Evolutionary conservation across 164 flowering plant genomes (phyloP).

Genomic region (Cinnamomum chago): DNA sequence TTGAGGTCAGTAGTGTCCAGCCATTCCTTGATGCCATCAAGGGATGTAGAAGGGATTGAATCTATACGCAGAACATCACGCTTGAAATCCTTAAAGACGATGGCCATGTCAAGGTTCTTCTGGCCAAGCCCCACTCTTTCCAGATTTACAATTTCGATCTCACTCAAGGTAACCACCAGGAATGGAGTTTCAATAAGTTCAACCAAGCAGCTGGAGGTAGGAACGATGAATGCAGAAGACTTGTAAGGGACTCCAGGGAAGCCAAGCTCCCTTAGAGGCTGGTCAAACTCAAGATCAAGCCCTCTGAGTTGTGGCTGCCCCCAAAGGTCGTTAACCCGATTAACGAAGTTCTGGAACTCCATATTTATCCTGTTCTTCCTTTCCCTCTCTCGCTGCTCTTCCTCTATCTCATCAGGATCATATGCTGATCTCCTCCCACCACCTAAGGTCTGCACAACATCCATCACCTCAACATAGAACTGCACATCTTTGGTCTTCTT

Average conservation of each 20-base stretch:
- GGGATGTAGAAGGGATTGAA: slow-evolving; percentile 69
- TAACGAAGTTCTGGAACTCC: slow-evolving; percentile 68
- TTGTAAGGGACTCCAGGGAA: slow-evolving; percentile 79
- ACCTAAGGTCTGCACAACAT: slow-evolving; percentile 73
- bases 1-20: slow-evolving; percentile 75
- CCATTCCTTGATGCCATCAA: slow-evolving; percentile 85
- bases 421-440: slow-evolving; percentile 73
- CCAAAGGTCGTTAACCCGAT: slow-evolving; percentile 72
- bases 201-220: slow-evolving; percentile 76
- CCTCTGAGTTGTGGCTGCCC: slow-evolving; percentile 52
- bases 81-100: slow-evolving; percentile 85
- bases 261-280: slow-evolving; percentile 82
- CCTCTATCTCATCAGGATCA: slow-evolving; percentile 88
- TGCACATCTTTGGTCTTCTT: slow-evolving; percentile 81
- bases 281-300: slow-evolving; percentile 78
- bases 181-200: slow-evolving; percentile 75
- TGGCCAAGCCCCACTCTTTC: slow-evolving; percentile 83
- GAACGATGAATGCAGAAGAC: slow-evolving; percentile 67
- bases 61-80: slow-evolving; percentile 68
- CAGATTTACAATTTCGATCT: slow-evolving; percentile 80
- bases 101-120: slow-evolving; percentile 78
- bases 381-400: slow-evolving; percentile 76
- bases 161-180: slow-evolving; percentile 58
- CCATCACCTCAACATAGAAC: slow-evolving; percentile 86
- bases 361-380: slow-evolving; percentile 67